phyloP scores from a whole-genome alignment of 306 rosid genomes.

The Albizia julibrissin region DNA sequence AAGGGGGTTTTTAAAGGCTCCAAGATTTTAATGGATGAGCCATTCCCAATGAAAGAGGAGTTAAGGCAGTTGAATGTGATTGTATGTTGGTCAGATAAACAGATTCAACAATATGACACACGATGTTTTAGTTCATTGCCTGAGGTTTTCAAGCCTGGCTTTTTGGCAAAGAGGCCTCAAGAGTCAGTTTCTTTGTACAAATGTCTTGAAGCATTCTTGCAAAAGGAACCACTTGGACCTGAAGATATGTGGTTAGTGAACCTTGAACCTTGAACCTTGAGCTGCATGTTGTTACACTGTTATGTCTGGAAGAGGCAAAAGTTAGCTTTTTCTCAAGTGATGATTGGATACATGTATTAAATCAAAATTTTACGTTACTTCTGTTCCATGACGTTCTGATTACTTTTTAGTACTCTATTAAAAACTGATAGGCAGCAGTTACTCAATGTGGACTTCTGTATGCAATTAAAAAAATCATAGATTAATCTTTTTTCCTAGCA shows the following conservation, averaged over 20 bases:
- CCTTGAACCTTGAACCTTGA: conserved; percentile 14
- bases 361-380: background rate
- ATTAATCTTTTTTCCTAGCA: conserved; percentile 7
- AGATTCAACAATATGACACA: conserved; percentile 57
- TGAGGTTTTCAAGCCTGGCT: conserved; percentile 88
- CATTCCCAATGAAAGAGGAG: conserved; percentile 48
- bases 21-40: conserved; percentile 60
- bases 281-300: conserved; percentile 20
- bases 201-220: conserved; percentile 97
- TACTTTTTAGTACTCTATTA: conserved; percentile 14
- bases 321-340: conserved; percentile 6
- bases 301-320: conserved; percentile 22
- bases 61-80: conserved; percentile 59
- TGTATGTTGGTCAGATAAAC: conserved; percentile 83
- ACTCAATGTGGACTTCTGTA: conserved; percentile 19
- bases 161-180: conserved; percentile 68
- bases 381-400: conserved; percentile 19
- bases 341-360: conserved; percentile 9
- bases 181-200: conserved; percentile 85
- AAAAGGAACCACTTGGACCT: conserved; percentile 99
- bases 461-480: background rate
- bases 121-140: conserved; percentile 64
- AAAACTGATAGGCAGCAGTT: conserved; percentile 15
- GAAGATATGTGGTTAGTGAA: conserved; percentile 97
- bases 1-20: conserved; percentile 63